phyloP scores from a whole-genome alignment of 208 protist species.

The Wallacemonas sp. region DNA sequence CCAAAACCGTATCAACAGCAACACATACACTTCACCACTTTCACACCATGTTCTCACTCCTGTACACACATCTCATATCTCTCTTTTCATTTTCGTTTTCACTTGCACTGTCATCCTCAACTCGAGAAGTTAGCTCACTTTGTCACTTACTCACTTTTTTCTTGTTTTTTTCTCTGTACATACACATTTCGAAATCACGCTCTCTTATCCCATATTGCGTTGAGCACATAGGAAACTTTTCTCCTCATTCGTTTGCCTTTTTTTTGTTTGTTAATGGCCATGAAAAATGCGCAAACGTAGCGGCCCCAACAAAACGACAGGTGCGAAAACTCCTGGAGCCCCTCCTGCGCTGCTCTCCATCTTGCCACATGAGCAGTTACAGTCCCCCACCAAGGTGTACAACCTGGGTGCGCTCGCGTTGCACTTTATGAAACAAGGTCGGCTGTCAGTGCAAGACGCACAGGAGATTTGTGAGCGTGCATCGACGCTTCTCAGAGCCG shows the following conservation, averaged over 20 bases:
- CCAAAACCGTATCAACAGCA: too few species aligned
- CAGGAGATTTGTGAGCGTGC: conserved; percentile 51
- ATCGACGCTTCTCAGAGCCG: conserved; percentile 48
- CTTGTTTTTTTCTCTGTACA: not conserved
- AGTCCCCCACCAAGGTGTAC: conserved; percentile 22
- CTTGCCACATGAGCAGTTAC: conserved; percentile 25
- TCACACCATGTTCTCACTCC: too few species aligned
- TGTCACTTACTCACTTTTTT: too few species aligned
- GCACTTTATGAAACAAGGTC: conserved; percentile 66
- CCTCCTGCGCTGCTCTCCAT: conserved; percentile 31
- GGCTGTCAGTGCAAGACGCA: conserved; percentile 49
- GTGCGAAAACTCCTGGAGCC: not conserved
- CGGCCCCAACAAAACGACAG: not conserved
- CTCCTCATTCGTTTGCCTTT: not conserved
- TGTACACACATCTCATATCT: too few species aligned
- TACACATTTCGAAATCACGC: too few species aligned
- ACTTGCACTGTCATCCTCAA: too few species aligned
- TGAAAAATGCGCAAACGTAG: conserved; percentile 9
- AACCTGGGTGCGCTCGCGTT: conserved; percentile 55
- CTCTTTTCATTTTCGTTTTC: too few species aligned
- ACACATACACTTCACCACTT: too few species aligned
- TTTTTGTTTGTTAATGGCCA: not conserved
- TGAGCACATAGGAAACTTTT: too few species aligned
- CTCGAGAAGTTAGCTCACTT: too few species aligned
- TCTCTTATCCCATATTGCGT: too few species aligned